Evolutionary conservation across 257 asterid genomes (phyloP), one percentile per base, ranked within the genome.

Genomic region (Scutellaria barbata): DNA sequence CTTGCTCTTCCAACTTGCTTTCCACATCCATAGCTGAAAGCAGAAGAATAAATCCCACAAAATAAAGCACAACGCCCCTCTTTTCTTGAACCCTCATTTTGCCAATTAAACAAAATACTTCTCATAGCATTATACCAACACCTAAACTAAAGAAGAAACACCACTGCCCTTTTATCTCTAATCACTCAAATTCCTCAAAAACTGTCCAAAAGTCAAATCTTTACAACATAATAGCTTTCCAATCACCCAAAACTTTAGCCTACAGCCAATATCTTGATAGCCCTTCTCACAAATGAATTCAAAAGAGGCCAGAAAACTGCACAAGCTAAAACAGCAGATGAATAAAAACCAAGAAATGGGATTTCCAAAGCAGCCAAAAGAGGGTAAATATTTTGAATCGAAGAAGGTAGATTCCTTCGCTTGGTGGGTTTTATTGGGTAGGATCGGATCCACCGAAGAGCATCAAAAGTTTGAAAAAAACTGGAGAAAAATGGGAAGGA

Each of bases 51-150:
- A 83, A 78, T 60, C 70, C 79, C 80, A 81, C 57, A 50, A 81
- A 50, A 75, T 63, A 80, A 72, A 81, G 40, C 76, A 72, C 72
- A 43, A 22, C 25, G 1, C 80, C 73, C 46, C 74, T 83, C 79
- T 65, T 75, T 79, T 67, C 81, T 77, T 75, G 89, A 81, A 80
- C 74, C 83, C 77, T 70, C 88, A 77, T 75, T 79, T 73, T 67
- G 54, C 69, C 72, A 81, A 75, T 66, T 18, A 74, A 59, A 62
- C 30, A 69, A 53, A 57, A 13, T 61, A 62, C 74, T 82, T 69
- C 22, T 81, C 88, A 77, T 81, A 80, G 72, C 85, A 81, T 77
- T 68, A 53, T 14, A 68, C 53, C 69, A 66, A 63, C 73, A 74
- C 68, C 41, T 74, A 68, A 78, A 39, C 41, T 25, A 25, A 25